Evolutionary conservation across 2,329 filamentous ascomycete species (phyloP).

Genomic region (Venturia aucupariae): DNA sequence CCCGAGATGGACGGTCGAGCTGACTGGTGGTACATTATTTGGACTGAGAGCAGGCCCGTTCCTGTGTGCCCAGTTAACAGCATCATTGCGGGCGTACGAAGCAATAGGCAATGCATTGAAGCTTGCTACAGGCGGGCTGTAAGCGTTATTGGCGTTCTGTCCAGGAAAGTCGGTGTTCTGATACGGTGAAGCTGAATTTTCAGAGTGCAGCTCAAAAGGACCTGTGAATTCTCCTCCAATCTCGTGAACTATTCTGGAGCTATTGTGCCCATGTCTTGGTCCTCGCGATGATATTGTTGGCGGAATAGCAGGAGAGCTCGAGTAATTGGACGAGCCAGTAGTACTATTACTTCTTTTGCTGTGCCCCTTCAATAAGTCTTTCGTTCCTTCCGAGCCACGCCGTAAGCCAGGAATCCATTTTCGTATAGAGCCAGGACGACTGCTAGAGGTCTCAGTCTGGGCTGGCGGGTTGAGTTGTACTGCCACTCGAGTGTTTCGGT

Average conservation of each 20-base stretch:
- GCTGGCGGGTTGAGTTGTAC: not conserved
- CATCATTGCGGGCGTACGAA: not conserved
- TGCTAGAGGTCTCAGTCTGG: not conserved
- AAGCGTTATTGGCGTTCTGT: not conserved
- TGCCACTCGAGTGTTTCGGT: not conserved
- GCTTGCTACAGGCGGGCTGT: not conserved
- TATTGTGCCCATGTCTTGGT: not conserved
- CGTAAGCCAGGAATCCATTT: not conserved
- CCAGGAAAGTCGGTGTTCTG: not conserved
- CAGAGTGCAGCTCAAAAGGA: not conserved
- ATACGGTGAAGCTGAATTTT: not conserved
- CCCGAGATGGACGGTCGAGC: not conserved
- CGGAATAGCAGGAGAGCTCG: not conserved
- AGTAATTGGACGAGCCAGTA: not conserved
- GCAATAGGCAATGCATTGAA: not conserved
- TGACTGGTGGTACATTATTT: not conserved
- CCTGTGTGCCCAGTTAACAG: not conserved
- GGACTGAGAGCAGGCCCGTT: not conserved
- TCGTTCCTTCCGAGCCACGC: not conserved
- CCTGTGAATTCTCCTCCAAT: not conserved
- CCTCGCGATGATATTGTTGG: not conserved
- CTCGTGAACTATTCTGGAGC: not conserved
- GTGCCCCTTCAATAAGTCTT: not conserved
- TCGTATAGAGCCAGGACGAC: not conserved
- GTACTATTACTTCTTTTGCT: not conserved